Conservation (phyloP, 345 rosid genomes). For the Eutrema heterophyllum region DNA sequence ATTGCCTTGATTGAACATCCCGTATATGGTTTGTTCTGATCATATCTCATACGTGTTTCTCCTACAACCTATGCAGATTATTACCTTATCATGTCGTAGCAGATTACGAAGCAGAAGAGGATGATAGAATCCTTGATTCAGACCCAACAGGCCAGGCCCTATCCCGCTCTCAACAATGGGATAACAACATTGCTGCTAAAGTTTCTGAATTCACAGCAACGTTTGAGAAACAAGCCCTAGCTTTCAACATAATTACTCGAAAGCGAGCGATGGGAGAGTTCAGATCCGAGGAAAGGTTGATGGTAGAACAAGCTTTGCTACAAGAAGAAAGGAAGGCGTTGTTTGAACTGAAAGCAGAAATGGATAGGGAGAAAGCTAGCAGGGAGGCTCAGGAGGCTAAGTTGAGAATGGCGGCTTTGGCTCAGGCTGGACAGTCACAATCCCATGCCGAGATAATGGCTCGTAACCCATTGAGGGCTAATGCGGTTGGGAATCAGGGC, state of each 20-base stretch:
- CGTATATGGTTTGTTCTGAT: not conserved
- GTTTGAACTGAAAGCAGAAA: conserved; percentile 67
- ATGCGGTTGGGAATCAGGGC: conserved; percentile 66
- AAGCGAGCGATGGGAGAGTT: conserved; percentile 77
- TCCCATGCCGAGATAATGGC: conserved; percentile 63
- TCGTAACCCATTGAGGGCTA: conserved; percentile 68
- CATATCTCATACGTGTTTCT: conserved; percentile 11
- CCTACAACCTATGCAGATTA: conserved; percentile 43
- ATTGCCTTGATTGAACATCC: conserved; percentile 3
- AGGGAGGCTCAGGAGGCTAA: conserved; percentile 74
- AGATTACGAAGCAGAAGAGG: conserved; percentile 98
- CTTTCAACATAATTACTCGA: conserved; percentile 79
- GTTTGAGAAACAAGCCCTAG: conserved; percentile 91
- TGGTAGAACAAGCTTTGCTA: conserved; percentile 83
- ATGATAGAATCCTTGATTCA: conserved; percentile 93
- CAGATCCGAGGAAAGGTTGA: conserved; percentile 88
- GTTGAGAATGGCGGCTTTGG: conserved; percentile 78
- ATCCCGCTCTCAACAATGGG: conserved; percentile 96
- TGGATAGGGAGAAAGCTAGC: conserved; percentile 84
- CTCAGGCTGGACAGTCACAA: conserved; percentile 81
- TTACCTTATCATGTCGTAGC: conserved; percentile 94
- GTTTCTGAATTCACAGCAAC: conserved; percentile 92
- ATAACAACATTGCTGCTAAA: conserved; percentile 84
- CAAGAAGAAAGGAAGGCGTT: conserved; percentile 77
- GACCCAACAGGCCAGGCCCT: conserved; percentile 89